Evolutionary conservation across 208 protist species (phyloP), one percentile per base, ranked within the genome.

Genomic region (Trypanosoma theileri): DNA sequence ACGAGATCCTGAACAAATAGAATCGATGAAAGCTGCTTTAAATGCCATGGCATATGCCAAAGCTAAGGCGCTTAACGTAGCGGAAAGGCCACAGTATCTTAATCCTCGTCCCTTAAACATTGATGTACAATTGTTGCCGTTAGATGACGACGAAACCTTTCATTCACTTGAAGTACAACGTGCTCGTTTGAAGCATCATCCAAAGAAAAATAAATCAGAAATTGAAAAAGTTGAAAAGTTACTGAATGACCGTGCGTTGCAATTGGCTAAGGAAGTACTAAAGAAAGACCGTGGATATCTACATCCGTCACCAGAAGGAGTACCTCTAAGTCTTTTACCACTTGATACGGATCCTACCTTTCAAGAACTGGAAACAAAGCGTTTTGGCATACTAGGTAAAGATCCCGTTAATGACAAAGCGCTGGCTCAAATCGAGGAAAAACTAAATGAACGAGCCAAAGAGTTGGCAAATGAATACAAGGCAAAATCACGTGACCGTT

Each of bases 391-490:
- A 48, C 88, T 85, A 71, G 79, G 28, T 71, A 79, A 85, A 72
- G 79, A 88, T 70, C 67, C 68, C 21, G 28, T 46, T 19, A 89
- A 89, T 59, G 77, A 74, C 6, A 28, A 6, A 14, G 42, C 11
- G 26, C 63, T 78, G 22, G 14, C 9, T 10, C 28, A 24, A 22
- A 24, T 79, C 2, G 73, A 79, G 51, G 83, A 90, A 65, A 58
- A 81, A 16, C 85, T 94, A 81, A 90, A 89, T 71, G 81, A 89
- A 53, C 83, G 82, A 41, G 82, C 84, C 21, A 78, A 88, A 60
- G 66, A 86, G 58, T 59, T 94, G 31, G 84, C 85, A 21, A 78
- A 77, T 31, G 71, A 59, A 26, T 44, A 87, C 60, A 89, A 83
- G 61, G 69, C 80, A 57, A 69, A 80, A 56, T 75, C 79, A 31